Base-by-base conservation (phyloP, 2,329 filamentous ascomycete species). In the Xylaria sp. region DNA sequence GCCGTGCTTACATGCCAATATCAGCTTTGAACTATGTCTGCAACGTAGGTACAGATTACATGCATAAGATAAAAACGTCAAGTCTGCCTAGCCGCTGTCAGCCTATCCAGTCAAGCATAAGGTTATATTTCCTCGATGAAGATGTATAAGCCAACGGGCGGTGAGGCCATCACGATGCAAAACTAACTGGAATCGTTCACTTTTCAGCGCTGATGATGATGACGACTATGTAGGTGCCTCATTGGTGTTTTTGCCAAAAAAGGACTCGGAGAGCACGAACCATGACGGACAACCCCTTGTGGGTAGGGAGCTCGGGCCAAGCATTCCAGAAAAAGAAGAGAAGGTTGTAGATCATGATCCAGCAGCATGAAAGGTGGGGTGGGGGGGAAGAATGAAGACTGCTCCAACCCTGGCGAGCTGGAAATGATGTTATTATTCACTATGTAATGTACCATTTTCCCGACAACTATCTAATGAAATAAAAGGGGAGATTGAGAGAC, bases 251-350 rank as follows among this genome's bases (percentile, higher is more conserved):
- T 7, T 34, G 29, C 29, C 29, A 34, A 34, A 13, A 34, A 34
- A n/a, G n/a, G 29, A 34, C 6, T 34, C 29, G 29, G 29, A 13
- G 20, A 11, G 19, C 22, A 22, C 40, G 52, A 50, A 49, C 57
- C 55, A 57, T 53, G 56, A 44, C 34, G 29, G 29, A 13, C 29
- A 7, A 34, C 29, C 29, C 29, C 29, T 34, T 34, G 29, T 53
- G 48, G 38, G 40, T 40, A 43, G 19, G 50, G 48, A 57, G 61
- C 62, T 63, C 42, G 58, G 61, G 50, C 55, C 53, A 66, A 26
- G 40, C 46, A 34, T 65, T 67, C 65, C 60, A 57, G 65, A 66
- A 67, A 41, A 34, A 54, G 60, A 9, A 62, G 56, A 48, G 61
- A 62, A 62, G 29, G 24, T 21, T 49, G 55, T 22, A 48, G 55